phyloP scores from a whole-genome alignment of 805 yeast species.

The Kodamaea fukazawae region DNA sequence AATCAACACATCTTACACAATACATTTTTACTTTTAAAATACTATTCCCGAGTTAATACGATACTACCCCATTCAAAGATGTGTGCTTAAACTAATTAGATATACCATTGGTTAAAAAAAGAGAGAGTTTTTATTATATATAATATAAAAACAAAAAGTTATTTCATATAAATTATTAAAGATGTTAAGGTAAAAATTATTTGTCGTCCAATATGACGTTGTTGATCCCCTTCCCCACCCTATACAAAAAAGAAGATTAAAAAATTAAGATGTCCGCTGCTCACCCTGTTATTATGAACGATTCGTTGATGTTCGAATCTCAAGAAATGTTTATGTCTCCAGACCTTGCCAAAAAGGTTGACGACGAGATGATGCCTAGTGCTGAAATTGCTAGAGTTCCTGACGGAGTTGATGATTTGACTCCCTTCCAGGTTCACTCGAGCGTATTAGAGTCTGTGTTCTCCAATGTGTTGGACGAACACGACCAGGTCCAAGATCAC shows the following conservation, averaged over 20 bases:
- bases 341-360: conserved; percentile 5
- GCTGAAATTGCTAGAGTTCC: conserved; percentile 7
- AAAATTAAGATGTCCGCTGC: conserved; percentile 24
- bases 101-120: conserved; percentile 2
- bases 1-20: conserved; percentile 7
- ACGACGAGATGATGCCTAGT: conserved; percentile 2
- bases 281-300: conserved; percentile 13
- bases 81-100: conserved; percentile 10
- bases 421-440: conserved; percentile 54
- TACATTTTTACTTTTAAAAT: neutral
- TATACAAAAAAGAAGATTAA: neutral
- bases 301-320: conserved; percentile 25
- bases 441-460: conserved; percentile 53
- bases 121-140: conserved; percentile 4
- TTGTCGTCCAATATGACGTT: conserved; percentile 11
- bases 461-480: conserved; percentile 35
- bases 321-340: conserved; percentile 18
- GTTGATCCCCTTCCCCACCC: conserved; percentile 1
- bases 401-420: conserved; percentile 16
- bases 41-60: conserved; percentile 5
- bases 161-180: conserved; percentile 4
- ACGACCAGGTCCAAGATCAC: conserved; percentile 32
- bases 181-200: conserved; percentile 8
- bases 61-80: conserved; percentile 8
- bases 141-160: conserved; percentile 4